These are phyloP conservation scores for Tephrocybe sp. DNA, from an alignment of 768 basidiomycete genomes.

Conservation along the genomic window DNA sequence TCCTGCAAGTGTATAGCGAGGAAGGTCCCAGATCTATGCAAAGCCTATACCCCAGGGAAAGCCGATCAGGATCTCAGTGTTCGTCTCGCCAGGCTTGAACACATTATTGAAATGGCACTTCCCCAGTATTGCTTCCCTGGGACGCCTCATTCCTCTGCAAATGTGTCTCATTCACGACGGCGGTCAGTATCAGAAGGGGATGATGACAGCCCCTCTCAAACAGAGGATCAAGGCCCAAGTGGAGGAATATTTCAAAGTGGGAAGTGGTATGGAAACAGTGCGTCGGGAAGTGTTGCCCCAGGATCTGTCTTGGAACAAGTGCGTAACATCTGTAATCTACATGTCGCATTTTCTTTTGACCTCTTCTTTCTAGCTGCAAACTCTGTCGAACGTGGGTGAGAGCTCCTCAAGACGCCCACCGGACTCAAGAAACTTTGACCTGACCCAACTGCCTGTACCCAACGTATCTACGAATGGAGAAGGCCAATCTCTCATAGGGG, in stretches of 20 bases:
- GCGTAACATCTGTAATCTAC: slow-evolving; percentile 9
- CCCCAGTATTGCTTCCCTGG: slow-evolving; percentile 66
- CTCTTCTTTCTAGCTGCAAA: slow-evolving; percentile 26
- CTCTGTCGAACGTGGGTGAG: slow-evolving; percentile 24
- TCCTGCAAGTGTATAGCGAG: slow-evolving; percentile 69
- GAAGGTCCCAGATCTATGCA: slow-evolving; percentile 86
- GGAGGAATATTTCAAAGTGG: slow-evolving; percentile 81
- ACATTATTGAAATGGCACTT: slow-evolving; percentile 76
- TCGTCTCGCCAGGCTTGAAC: slow-evolving; percentile 74
- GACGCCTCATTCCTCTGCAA: slow-evolving; percentile 31
- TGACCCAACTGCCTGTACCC: slow-evolving; percentile 4
- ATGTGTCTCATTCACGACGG: slow-evolving; percentile 31
- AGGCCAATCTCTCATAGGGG: slow-evolving; percentile 31
- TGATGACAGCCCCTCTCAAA: slow-evolving; percentile 69
- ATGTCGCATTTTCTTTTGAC: background rate
- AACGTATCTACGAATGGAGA: slow-evolving; percentile 10
- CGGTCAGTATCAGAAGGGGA: slow-evolving; percentile 56
- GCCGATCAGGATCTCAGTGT: slow-evolving; percentile 78
- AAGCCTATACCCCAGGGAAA: slow-evolving; percentile 87
- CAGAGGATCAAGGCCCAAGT: slow-evolving; percentile 75
- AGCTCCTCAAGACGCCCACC: slow-evolving; percentile 9
- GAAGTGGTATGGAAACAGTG: slow-evolving; percentile 84
- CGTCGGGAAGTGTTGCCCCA: slow-evolving; percentile 80
- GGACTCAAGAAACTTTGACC: slow-evolving; percentile 15
- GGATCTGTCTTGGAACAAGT: slow-evolving; percentile 81